phyloP scores from a whole-genome alignment of 1,284 basidiomycete genomes.

The Irpex rosettiformis region DNA sequence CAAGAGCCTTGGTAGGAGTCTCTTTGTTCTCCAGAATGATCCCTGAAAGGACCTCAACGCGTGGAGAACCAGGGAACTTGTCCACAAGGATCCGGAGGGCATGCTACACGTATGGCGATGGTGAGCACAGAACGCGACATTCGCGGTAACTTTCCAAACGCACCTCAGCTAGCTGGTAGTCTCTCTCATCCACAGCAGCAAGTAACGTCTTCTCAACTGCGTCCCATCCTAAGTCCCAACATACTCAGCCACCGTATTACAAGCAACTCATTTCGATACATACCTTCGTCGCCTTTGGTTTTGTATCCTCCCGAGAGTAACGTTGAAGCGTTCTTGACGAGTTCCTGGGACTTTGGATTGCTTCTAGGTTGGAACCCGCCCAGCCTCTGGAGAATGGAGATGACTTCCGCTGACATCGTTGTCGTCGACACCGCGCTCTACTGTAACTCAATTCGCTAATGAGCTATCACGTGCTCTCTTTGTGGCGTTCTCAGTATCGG shows the following conservation, averaged over 20 bases:
- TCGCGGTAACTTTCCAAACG: constrained; percentile 24
- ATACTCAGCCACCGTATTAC: neutral
- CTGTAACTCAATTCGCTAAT: neutral
- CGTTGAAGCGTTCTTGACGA: constrained; percentile 57
- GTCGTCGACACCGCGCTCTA: constrained; percentile 1
- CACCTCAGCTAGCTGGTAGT: constrained; percentile 81
- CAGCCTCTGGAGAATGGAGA: constrained; percentile 61
- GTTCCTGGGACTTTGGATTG: constrained; percentile 67
- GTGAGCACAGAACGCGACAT: neutral
- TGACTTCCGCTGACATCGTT: constrained; percentile 35
- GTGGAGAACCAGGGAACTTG: constrained; percentile 80
- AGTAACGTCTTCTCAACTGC: constrained; percentile 87
- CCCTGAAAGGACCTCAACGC: constrained; percentile 82
- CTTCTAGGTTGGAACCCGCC: constrained; percentile 68
- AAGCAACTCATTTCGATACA: constrained; percentile 7
- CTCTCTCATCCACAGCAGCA: constrained; percentile 83
- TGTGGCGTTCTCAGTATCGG: neutral
- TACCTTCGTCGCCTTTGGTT: constrained; percentile 63
- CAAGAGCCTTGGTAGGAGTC: constrained; percentile 57
- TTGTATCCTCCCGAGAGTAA: constrained; percentile 42
- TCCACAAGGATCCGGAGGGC: constrained; percentile 65
- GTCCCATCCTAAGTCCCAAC: constrained; percentile 62
- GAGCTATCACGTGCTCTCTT: neutral
- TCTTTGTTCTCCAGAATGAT: constrained; percentile 81
- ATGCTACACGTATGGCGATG: constrained; percentile 34